Evolutionary conservation across 2,329 filamentous ascomycete genomes (phyloP).

Genomic region (Dactylellina sp.): DNA sequence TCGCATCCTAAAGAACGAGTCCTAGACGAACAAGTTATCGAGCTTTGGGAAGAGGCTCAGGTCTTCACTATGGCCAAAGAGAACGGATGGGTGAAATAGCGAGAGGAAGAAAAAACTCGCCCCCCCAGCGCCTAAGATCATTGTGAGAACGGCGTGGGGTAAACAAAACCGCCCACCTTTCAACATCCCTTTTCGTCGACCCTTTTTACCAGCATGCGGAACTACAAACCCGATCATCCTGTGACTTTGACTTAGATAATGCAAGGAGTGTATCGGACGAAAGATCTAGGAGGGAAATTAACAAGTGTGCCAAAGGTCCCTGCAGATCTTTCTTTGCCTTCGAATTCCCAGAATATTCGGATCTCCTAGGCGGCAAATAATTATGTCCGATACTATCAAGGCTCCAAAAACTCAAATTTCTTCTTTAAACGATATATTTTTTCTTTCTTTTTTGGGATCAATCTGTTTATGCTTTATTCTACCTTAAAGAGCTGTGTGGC

Average conservation of each 20-base stretch:
- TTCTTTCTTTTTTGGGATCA: slow-evolving; percentile 7
- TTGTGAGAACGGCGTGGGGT: slow-evolving; percentile 47
- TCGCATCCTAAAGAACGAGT: slow-evolving; percentile 60
- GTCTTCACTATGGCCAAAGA: slow-evolving; percentile 45
- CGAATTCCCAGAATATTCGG: slow-evolving; percentile 16
- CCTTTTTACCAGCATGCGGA: slow-evolving; percentile 22
- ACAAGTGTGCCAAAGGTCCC: not conserved
- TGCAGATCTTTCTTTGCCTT: slow-evolving; percentile 24
- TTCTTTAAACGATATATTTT: slow-evolving; percentile 13
- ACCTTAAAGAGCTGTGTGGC: too few species aligned
- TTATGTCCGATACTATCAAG: slow-evolving; percentile 2
- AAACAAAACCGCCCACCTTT: slow-evolving; percentile 9
- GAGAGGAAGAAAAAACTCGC: too few species aligned
- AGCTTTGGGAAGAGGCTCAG: slow-evolving; percentile 57
- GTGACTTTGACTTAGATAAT: slow-evolving; percentile 39
- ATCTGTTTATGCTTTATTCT: slow-evolving; percentile 1
- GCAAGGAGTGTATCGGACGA: slow-evolving; percentile 18
- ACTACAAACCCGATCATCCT: slow-evolving; percentile 38
- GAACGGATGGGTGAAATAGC: slow-evolving; percentile 52
- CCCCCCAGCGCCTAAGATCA: slow-evolving; percentile 1
- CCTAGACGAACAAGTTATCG: slow-evolving; percentile 60
- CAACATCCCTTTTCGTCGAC: slow-evolving; percentile 20
- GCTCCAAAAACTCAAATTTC: not conserved
- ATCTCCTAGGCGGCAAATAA: too few species aligned
- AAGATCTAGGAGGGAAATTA: slow-evolving; percentile 1